Percentiles rank a stretch among this genome's conserved stretches.
phyloP scores from a whole-genome alignment of 768 basidiomycete genomes.

The Solioccasus polychromus region DNA sequence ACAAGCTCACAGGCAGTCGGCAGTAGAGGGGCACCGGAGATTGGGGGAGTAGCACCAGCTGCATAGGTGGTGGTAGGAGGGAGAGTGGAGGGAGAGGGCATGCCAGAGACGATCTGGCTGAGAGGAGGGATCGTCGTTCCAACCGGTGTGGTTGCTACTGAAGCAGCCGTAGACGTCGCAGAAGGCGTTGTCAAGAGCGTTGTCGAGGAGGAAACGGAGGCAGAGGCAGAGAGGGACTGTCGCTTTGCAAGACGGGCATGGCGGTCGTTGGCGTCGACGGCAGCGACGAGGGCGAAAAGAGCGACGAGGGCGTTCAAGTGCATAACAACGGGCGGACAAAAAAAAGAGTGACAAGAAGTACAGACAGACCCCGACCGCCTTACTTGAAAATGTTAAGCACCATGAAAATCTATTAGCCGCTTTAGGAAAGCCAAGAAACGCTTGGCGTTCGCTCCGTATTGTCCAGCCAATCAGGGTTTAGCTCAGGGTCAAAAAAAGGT shows the following conservation, averaged over 20 bases:
- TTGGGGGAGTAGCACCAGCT: slow-evolving; percentile 59
- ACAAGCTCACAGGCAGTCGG: slow-evolving; percentile 56
- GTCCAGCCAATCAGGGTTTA: too few relatives aligned
- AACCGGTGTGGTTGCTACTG: slow-evolving; percentile 28
- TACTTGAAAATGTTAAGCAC: too few relatives aligned
- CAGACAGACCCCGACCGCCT: background rate
- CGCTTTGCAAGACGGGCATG: slow-evolving; percentile 40
- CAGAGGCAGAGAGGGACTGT: slow-evolving; percentile 22
- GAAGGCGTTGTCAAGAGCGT: background rate
- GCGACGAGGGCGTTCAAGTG: slow-evolving; percentile 42
- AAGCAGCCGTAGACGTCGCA: slow-evolving; percentile 14
- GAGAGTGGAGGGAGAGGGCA: slow-evolving; percentile 51
- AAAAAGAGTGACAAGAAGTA: background rate
- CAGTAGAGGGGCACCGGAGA: slow-evolving; percentile 62
- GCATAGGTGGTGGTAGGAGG: slow-evolving; percentile 51
- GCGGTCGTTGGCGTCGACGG: slow-evolving; percentile 37
- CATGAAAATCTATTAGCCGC: too few relatives aligned
- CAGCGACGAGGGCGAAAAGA: slow-evolving; percentile 43
- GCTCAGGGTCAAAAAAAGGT: too few relatives aligned
- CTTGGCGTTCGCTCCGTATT: background rate
- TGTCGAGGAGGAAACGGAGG: slow-evolving; percentile 5
- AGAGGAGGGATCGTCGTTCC: slow-evolving; percentile 56
- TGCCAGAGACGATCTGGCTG: slow-evolving; percentile 57
- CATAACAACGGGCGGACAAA: slow-evolving; percentile 31
- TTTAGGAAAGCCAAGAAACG: background rate